Evolutionary conservation across 2,329 filamentous ascomycete genomes (phyloP).

Genomic region (Raffaelea ambrosiae): DNA sequence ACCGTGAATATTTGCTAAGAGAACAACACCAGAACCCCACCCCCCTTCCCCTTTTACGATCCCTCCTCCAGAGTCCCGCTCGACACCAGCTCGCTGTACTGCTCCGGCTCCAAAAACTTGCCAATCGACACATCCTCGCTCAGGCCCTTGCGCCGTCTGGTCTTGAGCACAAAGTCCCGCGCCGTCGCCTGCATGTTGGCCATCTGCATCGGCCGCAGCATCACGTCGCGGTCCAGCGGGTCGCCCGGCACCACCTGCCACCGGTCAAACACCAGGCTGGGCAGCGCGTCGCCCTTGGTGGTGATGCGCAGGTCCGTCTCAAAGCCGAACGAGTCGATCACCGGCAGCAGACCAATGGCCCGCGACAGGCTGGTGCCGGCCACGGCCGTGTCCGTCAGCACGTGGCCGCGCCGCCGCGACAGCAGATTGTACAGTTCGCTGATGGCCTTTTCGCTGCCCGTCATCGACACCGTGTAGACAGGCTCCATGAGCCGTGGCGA

Average conservation of each 20-base stretch:
- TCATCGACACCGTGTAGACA: conserved; percentile 86
- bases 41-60: background rate
- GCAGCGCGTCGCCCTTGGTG: conserved; percentile 84
- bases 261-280: conserved; percentile 87
- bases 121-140: conserved; percentile 93
- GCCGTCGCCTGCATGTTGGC: conserved; percentile 83
- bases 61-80: conserved; percentile 3
- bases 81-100: conserved; percentile 77
- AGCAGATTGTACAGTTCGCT: conserved; percentile 87
- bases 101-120: conserved; percentile 92
- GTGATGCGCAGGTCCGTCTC: conserved; percentile 96
- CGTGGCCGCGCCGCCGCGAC: conserved; percentile 79
- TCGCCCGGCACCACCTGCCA: conserved; percentile 97
- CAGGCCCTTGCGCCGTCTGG: conserved; percentile 81
- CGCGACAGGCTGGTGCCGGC: conserved; percentile 91
- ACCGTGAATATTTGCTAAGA: too few relatives aligned
- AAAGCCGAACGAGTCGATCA: conserved; percentile 96
- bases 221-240: conserved; percentile 79
- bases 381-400: conserved; percentile 87
- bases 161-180: conserved; percentile 95
- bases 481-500: conserved; percentile 96
- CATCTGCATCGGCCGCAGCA: conserved; percentile 76
- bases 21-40: too few relatives aligned
- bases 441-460: conserved; percentile 81
- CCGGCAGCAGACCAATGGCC: conserved; percentile 82